Evolutionary conservation across 768 basidiomycete genomes (phyloP), one percentile per base, ranked within the genome.

Genomic region (Termitomyces sp.): DNA sequence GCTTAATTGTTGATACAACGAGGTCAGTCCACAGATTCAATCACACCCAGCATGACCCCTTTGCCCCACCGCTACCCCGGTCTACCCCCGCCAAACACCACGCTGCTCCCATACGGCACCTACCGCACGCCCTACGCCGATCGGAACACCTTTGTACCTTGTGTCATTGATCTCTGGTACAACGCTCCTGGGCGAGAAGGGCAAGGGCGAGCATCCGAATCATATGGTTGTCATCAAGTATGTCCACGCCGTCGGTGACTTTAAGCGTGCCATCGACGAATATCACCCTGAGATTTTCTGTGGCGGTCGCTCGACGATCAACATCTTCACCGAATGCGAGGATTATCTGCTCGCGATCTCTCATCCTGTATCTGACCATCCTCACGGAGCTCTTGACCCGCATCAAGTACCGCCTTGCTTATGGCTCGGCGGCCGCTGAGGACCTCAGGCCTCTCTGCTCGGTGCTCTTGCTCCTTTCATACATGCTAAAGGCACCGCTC

Each of bases 261-360:
- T 91, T 58, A 98, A 98, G 85, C 84, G 93, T 57, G 97, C 95
- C n/a, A 94, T 98, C 80, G 97, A 98, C 75, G 95, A 98, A 79
- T 98, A 98, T 77, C 94, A 95, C 75, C 95, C 93, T 12, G 95
- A 98, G 81, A 95, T 98, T 68, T 88, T 95, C 79, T 96, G 95
- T 69, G 95, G 95, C 65, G 95, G 95, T 32, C 81, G 93, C 62
- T 91, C 89, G 63, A 93, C 91, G 12, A 95, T 97, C 80, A 94
- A 92, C 72, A 93, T 94, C 77, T 97, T n/a, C 84, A 98, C 97
- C 74, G 91, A 95, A 74, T 98, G 96, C 81, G 94, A 96, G 88
- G 96, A 98, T 72, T 97, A 95, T 14, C 81, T 98, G 61, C 82
- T 99, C 62, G 96, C 96, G 32, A 95, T 95, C 40, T 20, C 83